Evolutionary conservation across 306 rosid species (phyloP), one percentile per base, ranked within the genome.

Genomic region (Cicer bijugum): DNA sequence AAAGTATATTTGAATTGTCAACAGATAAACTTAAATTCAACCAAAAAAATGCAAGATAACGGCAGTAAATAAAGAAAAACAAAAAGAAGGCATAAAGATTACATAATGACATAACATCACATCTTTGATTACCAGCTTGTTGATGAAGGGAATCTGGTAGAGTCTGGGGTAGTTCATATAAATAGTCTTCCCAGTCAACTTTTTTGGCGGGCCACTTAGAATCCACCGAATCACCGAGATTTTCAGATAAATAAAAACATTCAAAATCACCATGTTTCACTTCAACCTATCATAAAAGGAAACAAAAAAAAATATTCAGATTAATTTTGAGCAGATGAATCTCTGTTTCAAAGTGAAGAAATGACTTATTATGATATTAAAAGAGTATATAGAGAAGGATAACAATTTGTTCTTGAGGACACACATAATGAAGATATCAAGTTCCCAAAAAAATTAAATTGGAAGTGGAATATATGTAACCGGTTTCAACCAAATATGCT

Each of bases 161-260:
- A 84, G 97, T 85, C 78, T 73, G 89, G 80, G 88, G 90, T 61
- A 83, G 79, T 81, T 85, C 83, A 82, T 85, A 60, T 68, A 84
- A 77, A 82, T 82, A 74, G 77, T 86, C 82, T 70, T 74, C 89
- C 72, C 75, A 75, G 67, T 80, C 85, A 76, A 73, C 35, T 65
- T 38, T 86, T 66, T 77, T 75, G 73, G 89, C 69, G 67, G 78
- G 87, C 82, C 70, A 64, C 68, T 75, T 70, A 79, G 88, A 81
- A 66, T 87, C 90, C 78, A 67, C 77, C 19, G 44, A 83, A 77
- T 85, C 88, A 86, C 81, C 90, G 68, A 93, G 92, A 86, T 91
- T 93, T 86, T 93, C 97, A 10, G 86, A 85, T 78, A 93, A 81
- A 88, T 87, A 87, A 85, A 93, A 93, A 48, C 94, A 93, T 68